Evolutionary conservation across 2,329 filamentous ascomycete genomes (phyloP).

Genomic region (Camillea tinctor): DNA sequence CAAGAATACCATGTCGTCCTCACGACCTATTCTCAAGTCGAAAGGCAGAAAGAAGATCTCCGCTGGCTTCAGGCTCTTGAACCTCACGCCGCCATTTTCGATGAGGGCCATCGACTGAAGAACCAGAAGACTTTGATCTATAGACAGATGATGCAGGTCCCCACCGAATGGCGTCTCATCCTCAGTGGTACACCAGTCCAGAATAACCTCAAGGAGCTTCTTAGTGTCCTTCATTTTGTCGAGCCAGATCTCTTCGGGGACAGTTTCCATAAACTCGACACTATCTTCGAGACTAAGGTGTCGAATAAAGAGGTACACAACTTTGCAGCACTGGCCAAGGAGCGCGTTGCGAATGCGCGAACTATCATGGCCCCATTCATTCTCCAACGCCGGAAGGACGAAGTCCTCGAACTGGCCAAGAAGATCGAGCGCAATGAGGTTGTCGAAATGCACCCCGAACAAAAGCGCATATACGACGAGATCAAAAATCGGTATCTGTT

Average conservation of each 20-base stretch:
- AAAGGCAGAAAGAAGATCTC: conserved; percentile 47
- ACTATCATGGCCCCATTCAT: conserved; percentile 96
- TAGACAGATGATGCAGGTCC: conserved; percentile 73
- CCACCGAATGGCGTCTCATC: conserved; percentile 78
- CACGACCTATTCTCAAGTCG: conserved; percentile 60
- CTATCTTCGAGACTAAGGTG: conserved; percentile 89
- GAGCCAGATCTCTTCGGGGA: conserved; percentile 80
- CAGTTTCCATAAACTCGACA: conserved; percentile 74
- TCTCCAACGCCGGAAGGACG: conserved; percentile 86
- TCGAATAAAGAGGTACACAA: conserved; percentile 78
- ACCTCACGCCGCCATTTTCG: conserved; percentile 68
- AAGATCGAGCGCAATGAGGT: conserved; percentile 78
- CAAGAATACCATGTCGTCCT: conserved; percentile 63
- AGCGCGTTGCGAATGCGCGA: conserved; percentile 81
- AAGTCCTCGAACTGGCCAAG: conserved; percentile 81
- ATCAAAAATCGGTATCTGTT: conserved; percentile 63
- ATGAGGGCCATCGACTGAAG: conserved; percentile 92
- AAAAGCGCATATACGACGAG: conserved; percentile 70
- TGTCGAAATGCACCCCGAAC: conserved; percentile 73
- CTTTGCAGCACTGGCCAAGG: conserved; percentile 79
- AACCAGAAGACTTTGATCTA: conserved; percentile 84
- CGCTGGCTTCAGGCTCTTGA: conserved; percentile 48
- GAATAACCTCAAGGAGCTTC: conserved; percentile 91
- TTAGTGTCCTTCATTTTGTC: conserved; percentile 89
- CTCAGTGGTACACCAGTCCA: conserved; percentile 89